Base-by-base conservation (phyloP, 306 rosid genomes). In the Dalbergia oliveri region DNA sequence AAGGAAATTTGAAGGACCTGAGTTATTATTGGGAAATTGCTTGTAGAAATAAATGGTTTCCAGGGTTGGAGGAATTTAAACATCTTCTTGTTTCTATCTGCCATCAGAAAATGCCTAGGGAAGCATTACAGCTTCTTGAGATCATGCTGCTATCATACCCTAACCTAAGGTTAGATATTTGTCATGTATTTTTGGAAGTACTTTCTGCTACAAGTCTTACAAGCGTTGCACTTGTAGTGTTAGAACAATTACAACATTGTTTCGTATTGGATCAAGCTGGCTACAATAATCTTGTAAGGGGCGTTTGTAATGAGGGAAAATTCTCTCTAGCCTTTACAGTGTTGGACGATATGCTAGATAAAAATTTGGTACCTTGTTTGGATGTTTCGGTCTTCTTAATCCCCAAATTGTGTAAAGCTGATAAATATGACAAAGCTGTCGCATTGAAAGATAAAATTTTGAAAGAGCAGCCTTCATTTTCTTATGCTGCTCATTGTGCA, bases 91-190 rank as follows among this genome's bases (percentile, higher is more conserved):
- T 74, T 19, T 84, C 78, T 83, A 85, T 91, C 74, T 90, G 96
- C 84, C 79, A 80, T 68, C 53, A 26, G 56, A 85, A 88, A 74
- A 78, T 84, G 89, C 68, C 88, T 4, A 65, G 57, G 9, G 87
- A 95, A 85, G 94, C 89, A 53, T 74, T 91, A 31, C 86, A 83
- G 80, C 86, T 90, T 77, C 88, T 95, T 80, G 91, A 93, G 84
- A 79, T 73, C 83, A 88, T 93, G 92, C 76, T 92, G 79, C 58
- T 82, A 18, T 84, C 90, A 65, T 47, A 79, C 85, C 91, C 93
- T 80, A 66, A 59, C 69, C 81, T 41, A 60, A 87, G 88, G 84
- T 80, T 71, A n/a, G 87, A 88, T 71, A 79, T 88, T 73, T 84
- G 89, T 75, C 73, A 86, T 72, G 53, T 75, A 44, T 88, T 93